phyloP scores from a whole-genome alignment of 2,329 filamentous ascomycete genomes.

The Xylaria multiplex region DNA sequence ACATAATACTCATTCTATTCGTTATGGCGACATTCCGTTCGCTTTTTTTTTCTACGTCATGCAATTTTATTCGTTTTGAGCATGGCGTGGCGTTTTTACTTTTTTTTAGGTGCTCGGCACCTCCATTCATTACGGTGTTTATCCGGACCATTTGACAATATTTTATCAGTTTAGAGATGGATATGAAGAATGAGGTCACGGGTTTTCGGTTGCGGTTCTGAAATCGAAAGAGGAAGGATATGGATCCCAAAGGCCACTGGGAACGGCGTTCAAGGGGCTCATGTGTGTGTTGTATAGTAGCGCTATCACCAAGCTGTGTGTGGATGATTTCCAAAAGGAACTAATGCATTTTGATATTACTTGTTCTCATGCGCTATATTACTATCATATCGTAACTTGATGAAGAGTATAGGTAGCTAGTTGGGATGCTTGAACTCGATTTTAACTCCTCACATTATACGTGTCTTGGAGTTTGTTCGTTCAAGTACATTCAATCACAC shows the following conservation, averaged over 20 bases:
- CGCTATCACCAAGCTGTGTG: slow-evolving; percentile 14
- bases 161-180: slow-evolving; percentile 41
- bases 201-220: slow-evolving; percentile 26
- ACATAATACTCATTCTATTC: slow-evolving; percentile 39
- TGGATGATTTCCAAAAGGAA: slow-evolving; percentile 18
- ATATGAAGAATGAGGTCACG: slow-evolving; percentile 47
- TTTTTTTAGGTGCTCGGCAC: slow-evolving; percentile 27
- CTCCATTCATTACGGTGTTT: slow-evolving; percentile 36
- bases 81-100: slow-evolving; percentile 47
- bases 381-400: not conserved
- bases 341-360: slow-evolving; percentile 27
- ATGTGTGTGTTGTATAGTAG: slow-evolving; percentile 30
- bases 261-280: slow-evolving; percentile 33
- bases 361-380: not conserved
- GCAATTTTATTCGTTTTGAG: slow-evolving; percentile 38
- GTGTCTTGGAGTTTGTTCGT: no score
- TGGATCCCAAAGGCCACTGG: slow-evolving; percentile 26
- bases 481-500: no score
- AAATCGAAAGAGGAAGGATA: slow-evolving; percentile 25
- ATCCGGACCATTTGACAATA: slow-evolving; percentile 25
- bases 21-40: slow-evolving; percentile 34
- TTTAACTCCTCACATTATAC: not conserved
- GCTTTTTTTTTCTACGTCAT: slow-evolving; percentile 41
- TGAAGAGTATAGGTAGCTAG: not conserved
- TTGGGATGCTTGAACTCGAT: no score